Evolutionary conservation across 2,329 filamentous ascomycete species (phyloP), one percentile per base, ranked within the genome.

Genomic region (Diaporthe capsici): DNA sequence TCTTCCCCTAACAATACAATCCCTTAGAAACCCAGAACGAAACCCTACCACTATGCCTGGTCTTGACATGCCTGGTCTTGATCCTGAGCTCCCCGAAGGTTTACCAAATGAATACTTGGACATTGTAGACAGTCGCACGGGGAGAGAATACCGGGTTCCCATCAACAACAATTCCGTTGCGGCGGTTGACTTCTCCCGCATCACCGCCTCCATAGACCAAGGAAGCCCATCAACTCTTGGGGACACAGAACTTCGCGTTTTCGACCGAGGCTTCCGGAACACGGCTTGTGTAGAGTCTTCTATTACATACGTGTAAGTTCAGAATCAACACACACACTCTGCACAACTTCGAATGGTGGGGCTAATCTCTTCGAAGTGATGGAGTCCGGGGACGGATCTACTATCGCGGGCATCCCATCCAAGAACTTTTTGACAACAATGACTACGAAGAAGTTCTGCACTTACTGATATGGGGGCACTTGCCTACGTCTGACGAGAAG

Each of bases 371-470:
- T 6, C 17, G 6, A 68, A 68, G 63, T 0, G 88, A 89, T 79
- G 88, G 88, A 47, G 84, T 83, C 74, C 86, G 88, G 34, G 88
- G 88, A 51, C 86, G 87, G 58, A 82, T 89, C 39, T 86, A 87
- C 60, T 89, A 89, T 79, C 86, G 88, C 12, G 87, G 87, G 68
- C 88, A 88, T 78, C 85, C 86, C 13, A 88, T 89, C 76, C 83
- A 44, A 89, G 85, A 89, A 80, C 80, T 89, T 13, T 86, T 87
- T 25, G 82, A 85, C 77, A 85, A 85, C 79, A 86, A 86, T 77
- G 85, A 85, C 75, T 90, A 88, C 78, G 83, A 88, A n/a, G 88
- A 90, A 78, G 83, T 85, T 1, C 85, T 86, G 1, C 88, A 85
- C 78, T 83, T 90, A 31, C 86, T 90, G 74, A 86, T 89, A 75